Conservation (phyloP, 768 basidiomycete genomes). For the Podaxis sp. region DNA sequence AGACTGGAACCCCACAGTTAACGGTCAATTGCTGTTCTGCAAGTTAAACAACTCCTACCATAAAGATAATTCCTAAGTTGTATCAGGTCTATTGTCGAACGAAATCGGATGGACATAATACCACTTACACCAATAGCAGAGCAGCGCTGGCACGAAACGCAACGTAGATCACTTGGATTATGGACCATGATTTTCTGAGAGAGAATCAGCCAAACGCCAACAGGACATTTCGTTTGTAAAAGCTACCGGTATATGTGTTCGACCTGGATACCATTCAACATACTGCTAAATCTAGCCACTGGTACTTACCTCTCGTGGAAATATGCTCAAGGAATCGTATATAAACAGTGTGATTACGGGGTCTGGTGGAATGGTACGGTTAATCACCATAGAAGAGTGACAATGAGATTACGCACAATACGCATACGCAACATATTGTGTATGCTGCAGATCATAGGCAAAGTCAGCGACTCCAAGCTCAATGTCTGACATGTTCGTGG, state of each 20-base stretch:
- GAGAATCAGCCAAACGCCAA: not conserved
- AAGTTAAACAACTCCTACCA: too few relatives aligned
- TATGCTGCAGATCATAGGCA: too few relatives aligned
- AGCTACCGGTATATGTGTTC: not conserved
- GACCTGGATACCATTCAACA: not conserved
- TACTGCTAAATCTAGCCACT: not conserved
- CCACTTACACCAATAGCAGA: not conserved
- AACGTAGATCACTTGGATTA: not conserved
- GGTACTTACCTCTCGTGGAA: not conserved
- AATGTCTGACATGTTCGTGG: too few relatives aligned
- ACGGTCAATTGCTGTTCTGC: too few relatives aligned
- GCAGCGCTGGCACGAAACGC: not conserved
- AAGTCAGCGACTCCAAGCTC: too few relatives aligned
- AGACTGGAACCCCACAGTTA: too few relatives aligned
- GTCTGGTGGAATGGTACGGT: too few relatives aligned
- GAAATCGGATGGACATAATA: not conserved
- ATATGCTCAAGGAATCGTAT: too few relatives aligned
- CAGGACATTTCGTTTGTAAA: not conserved
- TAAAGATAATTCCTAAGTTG: not conserved
- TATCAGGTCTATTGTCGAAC: not conserved
- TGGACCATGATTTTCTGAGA: not conserved
- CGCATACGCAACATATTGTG: too few relatives aligned
- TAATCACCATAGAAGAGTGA: too few relatives aligned
- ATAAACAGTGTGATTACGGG: too few relatives aligned
- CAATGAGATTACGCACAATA: too few relatives aligned